Conservation (phyloP, 2,329 filamentous ascomycete species). For the Rosellinia necatrix region DNA sequence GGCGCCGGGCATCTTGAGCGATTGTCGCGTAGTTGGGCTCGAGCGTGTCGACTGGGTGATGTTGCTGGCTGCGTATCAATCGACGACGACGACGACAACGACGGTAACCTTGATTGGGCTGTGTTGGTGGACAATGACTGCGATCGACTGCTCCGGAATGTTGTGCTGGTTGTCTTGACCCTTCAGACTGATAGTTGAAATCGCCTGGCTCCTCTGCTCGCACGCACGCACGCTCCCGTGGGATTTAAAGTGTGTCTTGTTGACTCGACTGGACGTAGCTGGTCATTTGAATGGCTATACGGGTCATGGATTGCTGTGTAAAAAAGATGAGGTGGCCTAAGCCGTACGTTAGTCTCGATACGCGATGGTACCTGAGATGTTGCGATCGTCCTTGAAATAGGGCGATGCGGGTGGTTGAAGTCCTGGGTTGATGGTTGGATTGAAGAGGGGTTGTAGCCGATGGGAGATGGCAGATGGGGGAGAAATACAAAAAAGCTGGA, state of each 20-base stretch:
- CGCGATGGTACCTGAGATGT: slow-evolving; percentile 37
- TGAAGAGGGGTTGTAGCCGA: slow-evolving; percentile 38
- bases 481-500: slow-evolving; percentile 37
- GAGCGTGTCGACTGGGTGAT: slow-evolving; percentile 22
- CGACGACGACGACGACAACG: slow-evolving; percentile 20
- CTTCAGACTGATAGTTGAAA: slow-evolving; percentile 64
- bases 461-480: slow-evolving; percentile 32
- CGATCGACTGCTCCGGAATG: slow-evolving; percentile 36
- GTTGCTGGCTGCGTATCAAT: slow-evolving; percentile 28
- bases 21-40: slow-evolving; percentile 37
- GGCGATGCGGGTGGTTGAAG: slow-evolving; percentile 38
- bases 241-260: slow-evolving; percentile 72
- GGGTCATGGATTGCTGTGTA: slow-evolving; percentile 59
- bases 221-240: slow-evolving; percentile 66
- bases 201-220: slow-evolving; percentile 61
- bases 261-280: slow-evolving; percentile 54
- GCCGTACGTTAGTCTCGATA: slow-evolving; percentile 38
- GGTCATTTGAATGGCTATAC: slow-evolving; percentile 58
- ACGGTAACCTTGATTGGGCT: slow-evolving; percentile 24
- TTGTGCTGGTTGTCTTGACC: slow-evolving; percentile 33
- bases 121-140: slow-evolving; percentile 31
- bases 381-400: slow-evolving; percentile 38
- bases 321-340: slow-evolving; percentile 45
- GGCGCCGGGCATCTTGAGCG: slow-evolving; percentile 69
- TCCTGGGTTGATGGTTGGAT: slow-evolving; percentile 26